Evolutionary conservation across 2,329 filamentous ascomycete species (phyloP), one percentile per base, ranked within the genome.

Genomic region (Rhinocladiella similis): DNA sequence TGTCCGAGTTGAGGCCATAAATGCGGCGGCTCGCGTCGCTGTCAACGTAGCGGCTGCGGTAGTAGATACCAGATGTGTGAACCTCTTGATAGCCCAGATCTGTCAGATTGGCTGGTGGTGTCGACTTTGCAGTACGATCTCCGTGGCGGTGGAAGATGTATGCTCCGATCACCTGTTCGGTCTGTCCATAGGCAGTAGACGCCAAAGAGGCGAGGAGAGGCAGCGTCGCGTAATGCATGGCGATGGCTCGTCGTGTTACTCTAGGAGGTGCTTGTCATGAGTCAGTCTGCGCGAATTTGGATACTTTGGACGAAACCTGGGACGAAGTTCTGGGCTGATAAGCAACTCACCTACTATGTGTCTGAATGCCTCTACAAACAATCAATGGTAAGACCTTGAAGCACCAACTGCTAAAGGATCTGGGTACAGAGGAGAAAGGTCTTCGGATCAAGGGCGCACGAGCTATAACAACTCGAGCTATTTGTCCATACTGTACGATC

Each of bases 121-220:
- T 84, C 16, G 83, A 79, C 76, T 96, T 96, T 61, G 90, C 76
- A 0, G 91, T 93, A 54, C 92, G 85, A 73, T 97, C 92, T 56
- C 92, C 92, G 75, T 97, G 92, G 45, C 92, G 88, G 65, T 90
- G 85, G 78, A 95, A 96, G 73, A 96, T 85, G 73, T 92, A 94
- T 45, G 87, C 85, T 50, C 91, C 91, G 14, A 96, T 80, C 25
- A 94, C 79, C 0, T 86, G 89, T 76, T 95, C 89, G 25, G 55
- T 59, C 29, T 33, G 29, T 14, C 50, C 38, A 12, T 50, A 46
- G 12, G 59, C 41, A 4, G 54, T 47, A 12, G 56, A 43, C 5
- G 56, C 61, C 53, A 62, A 33, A 3, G 56, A 56, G 47, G 59
- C 56, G 25, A 60, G 54, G n/a, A 60, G 57, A 29, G 51, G 50